Evolutionary conservation across 139 green algal species (phyloP).

Genomic region (Chlamydomonas schloesseri): DNA sequence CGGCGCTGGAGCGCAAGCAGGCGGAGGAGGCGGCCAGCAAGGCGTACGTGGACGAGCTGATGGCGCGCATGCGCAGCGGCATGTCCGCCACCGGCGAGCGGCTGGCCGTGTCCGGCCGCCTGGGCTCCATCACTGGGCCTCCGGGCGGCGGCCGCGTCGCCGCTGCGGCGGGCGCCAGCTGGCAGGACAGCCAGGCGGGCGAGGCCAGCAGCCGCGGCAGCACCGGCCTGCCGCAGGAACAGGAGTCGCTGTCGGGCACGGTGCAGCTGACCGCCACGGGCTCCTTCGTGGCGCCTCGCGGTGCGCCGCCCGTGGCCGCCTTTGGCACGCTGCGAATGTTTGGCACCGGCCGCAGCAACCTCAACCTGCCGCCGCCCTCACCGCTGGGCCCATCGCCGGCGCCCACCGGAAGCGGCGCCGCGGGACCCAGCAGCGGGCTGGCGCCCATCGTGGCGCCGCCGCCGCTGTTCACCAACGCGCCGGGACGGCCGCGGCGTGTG

Average conservation of each 20-base stretch:
- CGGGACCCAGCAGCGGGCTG: background rate
- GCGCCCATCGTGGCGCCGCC: constrained; percentile 29
- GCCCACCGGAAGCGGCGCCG: background rate
- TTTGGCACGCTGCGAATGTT: background rate
- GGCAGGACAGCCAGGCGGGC: too few relatives aligned
- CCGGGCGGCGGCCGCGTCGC: background rate
- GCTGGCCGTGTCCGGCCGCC: background rate
- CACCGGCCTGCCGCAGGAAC: too few relatives aligned
- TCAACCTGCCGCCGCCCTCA: too few relatives aligned
- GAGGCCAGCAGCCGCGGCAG: background rate
- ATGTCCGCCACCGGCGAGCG: background rate
- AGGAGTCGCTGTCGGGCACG: too few relatives aligned
- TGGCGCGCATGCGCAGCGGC: constrained; percentile 9
- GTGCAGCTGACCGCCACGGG: background rate
- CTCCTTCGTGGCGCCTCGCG: background rate
- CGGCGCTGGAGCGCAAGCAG: constrained; percentile 23
- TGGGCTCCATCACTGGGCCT: background rate
- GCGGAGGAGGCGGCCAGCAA: constrained; percentile 18
- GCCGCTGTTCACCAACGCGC: background rate
- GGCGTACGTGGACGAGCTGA: background rate
- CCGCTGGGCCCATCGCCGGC: too few relatives aligned
- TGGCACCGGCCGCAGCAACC: too few relatives aligned
- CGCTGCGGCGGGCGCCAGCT: background rate
- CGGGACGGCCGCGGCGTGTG: too few relatives aligned
- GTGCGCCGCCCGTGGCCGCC: too few relatives aligned